Evolutionary conservation across 768 basidiomycete genomes (phyloP), one percentile per base, ranked within the genome.

Genomic region (Lactifluus volemus): DNA sequence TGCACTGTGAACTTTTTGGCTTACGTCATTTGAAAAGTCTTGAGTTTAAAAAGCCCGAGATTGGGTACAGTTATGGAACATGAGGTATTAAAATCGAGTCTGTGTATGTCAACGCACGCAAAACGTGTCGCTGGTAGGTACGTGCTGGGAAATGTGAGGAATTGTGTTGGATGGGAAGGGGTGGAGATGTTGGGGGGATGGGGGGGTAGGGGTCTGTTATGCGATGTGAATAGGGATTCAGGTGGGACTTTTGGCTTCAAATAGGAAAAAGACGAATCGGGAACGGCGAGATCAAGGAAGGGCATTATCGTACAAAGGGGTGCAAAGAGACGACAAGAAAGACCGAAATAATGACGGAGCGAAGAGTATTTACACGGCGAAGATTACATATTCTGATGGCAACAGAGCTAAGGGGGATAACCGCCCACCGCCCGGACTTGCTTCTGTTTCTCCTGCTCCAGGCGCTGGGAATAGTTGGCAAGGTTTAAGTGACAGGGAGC

Each of bases 361-460:
- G 55, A 34, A 32, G 9, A 17, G 29, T 55, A n/a, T 25, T 51
- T 32, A 21, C 50, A 45, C 54, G 36, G 49, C 39, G 42, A 32
- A 38, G 41, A 41, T 15, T 36, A 49, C 53, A 41, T 66, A 59
- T 62, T 63, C 70, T 4, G 36, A 45, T 10, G 50, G 49, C 42
- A 45, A 58, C 14, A 36, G 14, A 19, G 21, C 39, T 55, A 63
- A 58, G 57, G 61, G n/a, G 61, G 61, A 49, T 58, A 63, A 21
- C 61, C 61, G 41, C 56, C 56, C 15, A 58, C 61, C 58, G 71
- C 74, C 12, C 79, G 76, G 44, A 81, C 73, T 65, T 92, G 89
- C 74, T 92, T 92, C 74, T 91, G 87, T 72, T 92, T 92, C 74
- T 92, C 89, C 74, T 90, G 88, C 70, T 92, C 89, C 71, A 92